These are phyloP conservation scores for Tephrocybe sp. DNA, from an alignment of 768 basidiomycete species.

Conservation along the genomic window DNA sequence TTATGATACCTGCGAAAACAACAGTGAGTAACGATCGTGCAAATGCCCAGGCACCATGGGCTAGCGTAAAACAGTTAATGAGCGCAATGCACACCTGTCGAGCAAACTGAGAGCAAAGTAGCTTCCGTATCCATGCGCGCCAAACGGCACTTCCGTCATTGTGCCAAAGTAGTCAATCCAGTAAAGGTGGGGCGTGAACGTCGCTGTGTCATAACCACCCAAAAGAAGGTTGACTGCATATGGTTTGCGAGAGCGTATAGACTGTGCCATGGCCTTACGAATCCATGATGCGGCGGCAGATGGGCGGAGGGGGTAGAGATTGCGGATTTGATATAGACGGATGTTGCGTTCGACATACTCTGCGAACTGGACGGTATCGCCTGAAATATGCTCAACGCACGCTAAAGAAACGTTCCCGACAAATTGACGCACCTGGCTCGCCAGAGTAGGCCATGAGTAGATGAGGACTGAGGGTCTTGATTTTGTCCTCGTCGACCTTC, in stretches of 20 bases:
- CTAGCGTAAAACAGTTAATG: no score
- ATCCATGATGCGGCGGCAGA: conserved; percentile 95
- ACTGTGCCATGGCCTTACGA: conserved; percentile 85
- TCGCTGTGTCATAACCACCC: conserved; percentile 87
- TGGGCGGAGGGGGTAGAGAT: conserved; percentile 87
- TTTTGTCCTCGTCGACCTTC: conserved; percentile 97
- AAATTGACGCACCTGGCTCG: conserved; percentile 83
- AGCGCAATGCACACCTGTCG: conserved; percentile 63
- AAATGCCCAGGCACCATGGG: no score
- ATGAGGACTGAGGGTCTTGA: conserved; percentile 87
- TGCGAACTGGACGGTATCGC: conserved; percentile 95
- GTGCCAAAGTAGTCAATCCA: conserved; percentile 98
- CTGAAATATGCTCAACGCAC: conserved; percentile 50
- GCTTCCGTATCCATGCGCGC: conserved; percentile 92
- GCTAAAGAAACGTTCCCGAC: no score
- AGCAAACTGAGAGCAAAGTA: conserved; percentile 92
- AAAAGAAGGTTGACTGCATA: conserved; percentile 93
- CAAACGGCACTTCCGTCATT: conserved; percentile 84
- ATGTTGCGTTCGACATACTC: conserved; percentile 97
- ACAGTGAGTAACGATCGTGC: conserved; percentile 1
- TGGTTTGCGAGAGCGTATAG: conserved; percentile 82
- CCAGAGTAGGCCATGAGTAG: conserved; percentile 94
- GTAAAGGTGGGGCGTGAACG: conserved; percentile 74
- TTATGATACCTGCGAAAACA: conserved; percentile 73
- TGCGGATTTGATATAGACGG: conserved; percentile 93